Evolutionary conservation across 2,329 filamentous ascomycete species (phyloP).

Genomic region (Penicillium carneum): DNA sequence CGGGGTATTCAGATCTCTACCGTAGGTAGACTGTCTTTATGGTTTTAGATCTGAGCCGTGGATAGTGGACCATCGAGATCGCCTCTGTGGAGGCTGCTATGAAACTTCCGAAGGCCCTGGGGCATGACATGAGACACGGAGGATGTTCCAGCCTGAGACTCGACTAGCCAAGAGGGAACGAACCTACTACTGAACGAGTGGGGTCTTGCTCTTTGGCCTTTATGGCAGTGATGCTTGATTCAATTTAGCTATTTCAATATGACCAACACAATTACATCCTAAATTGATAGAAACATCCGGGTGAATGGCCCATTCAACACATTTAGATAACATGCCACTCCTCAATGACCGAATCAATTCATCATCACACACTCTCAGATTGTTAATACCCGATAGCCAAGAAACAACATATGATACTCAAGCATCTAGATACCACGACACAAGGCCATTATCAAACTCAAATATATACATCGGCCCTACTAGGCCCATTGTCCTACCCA

Average conservation of each 20-base stretch:
- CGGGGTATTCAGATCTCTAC: conserved; percentile 47
- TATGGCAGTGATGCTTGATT: not conserved
- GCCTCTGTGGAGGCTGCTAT: not conserved
- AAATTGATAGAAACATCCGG: not conserved
- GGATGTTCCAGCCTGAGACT: conserved; percentile 67
- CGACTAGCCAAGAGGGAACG: conserved; percentile 65
- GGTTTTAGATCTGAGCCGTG: conserved; percentile 47
- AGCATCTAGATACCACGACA: conserved; percentile 10
- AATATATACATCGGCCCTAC: conserved; percentile 6
- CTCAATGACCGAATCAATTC: not conserved
- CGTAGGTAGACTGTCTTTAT: conserved; percentile 63
- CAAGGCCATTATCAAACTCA: not conserved
- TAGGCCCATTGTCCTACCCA: conserved; percentile 20
- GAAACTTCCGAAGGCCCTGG: conserved; percentile 49
- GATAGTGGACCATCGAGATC: not conserved
- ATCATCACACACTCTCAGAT: not conserved
- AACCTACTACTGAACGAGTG: conserved; percentile 64
- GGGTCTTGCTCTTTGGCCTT: conserved; percentile 21
- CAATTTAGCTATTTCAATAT: not conserved
- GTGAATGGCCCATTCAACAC: not conserved
- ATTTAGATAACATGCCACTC: not conserved
- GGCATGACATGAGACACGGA: conserved; percentile 56
- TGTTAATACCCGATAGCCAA: not conserved
- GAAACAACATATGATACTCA: conserved; percentile 22
- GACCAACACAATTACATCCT: not conserved